Conservation (phyloP, 2,329 filamentous ascomycete species). For the Leptographium flavum region DNA sequence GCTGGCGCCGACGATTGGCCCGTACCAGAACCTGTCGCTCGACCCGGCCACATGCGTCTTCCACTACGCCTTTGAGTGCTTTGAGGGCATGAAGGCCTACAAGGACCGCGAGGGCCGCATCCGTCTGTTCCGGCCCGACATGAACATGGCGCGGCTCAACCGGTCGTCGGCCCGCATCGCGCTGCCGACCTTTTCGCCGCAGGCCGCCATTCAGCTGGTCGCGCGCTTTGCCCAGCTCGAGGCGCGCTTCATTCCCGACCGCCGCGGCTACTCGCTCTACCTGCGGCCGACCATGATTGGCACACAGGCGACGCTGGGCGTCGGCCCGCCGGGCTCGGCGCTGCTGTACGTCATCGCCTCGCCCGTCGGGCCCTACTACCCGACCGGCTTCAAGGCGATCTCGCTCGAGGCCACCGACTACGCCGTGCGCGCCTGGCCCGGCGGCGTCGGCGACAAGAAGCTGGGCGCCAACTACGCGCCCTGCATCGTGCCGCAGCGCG, state of each 20-base stretch:
- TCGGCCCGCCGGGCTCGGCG: slow-evolving; percentile 81
- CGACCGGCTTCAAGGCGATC: slow-evolving; percentile 94
- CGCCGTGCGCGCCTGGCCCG: slow-evolving; percentile 93
- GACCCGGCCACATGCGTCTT: slow-evolving; percentile 95
- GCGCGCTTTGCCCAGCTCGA: slow-evolving; percentile 68
- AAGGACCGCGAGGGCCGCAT: slow-evolving; percentile 68
- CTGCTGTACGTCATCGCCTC: slow-evolving; percentile 91
- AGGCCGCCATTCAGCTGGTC: slow-evolving; percentile 68
- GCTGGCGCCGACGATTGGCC: slow-evolving; percentile 68
- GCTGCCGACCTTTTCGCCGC: slow-evolving; percentile 68
- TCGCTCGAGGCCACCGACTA: slow-evolving; percentile 93
- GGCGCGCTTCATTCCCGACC: slow-evolving; percentile 75
- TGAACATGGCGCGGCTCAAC: slow-evolving; percentile 93
- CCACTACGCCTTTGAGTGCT: slow-evolving; percentile 96
- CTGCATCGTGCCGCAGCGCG: slow-evolving; percentile 89
- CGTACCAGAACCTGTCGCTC: slow-evolving; percentile 93
- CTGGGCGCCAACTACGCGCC: slow-evolving; percentile 98
- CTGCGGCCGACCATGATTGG: slow-evolving; percentile 94
- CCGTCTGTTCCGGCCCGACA: slow-evolving; percentile 84
- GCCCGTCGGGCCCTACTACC: slow-evolving; percentile 94
- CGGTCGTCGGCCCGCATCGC: slow-evolving; percentile 84
- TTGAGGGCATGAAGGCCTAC: slow-evolving; percentile 99
- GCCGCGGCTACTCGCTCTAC: slow-evolving; percentile 86
- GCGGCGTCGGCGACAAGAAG: slow-evolving; percentile 96
- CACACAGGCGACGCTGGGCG: slow-evolving; percentile 85